phyloP scores from a whole-genome alignment of 1,284 basidiomycete species.

The Wallemia ichthyophaga region DNA sequence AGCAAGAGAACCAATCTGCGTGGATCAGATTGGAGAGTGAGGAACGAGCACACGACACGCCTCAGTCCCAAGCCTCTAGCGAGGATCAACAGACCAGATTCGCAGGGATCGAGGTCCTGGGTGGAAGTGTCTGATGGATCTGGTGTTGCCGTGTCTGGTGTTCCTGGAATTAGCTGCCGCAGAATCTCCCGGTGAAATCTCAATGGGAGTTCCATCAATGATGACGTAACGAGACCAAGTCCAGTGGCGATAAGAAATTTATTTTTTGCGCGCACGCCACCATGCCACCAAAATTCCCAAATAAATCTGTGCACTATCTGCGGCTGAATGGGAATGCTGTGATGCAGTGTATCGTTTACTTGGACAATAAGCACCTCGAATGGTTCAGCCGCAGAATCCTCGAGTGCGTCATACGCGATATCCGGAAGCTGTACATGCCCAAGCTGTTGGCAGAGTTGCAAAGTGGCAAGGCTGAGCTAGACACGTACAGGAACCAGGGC shows the following conservation, averaged over 20 bases:
- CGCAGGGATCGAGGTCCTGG: not conserved
- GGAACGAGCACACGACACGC: constrained; percentile 45
- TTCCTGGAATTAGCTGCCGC: not conserved
- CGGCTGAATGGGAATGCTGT: not conserved
- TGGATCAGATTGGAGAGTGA: constrained; percentile 75
- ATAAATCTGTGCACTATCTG: not conserved
- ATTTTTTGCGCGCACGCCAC: no score
- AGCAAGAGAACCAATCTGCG: constrained; percentile 57
- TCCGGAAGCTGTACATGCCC: not conserved
- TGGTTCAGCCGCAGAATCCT: not conserved
- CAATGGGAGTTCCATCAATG: not conserved
- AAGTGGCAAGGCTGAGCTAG: not conserved
- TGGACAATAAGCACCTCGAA: not conserved
- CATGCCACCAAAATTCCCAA: not conserved
- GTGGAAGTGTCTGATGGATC: not conserved
- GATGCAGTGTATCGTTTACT: not conserved
- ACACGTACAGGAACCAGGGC: not conserved
- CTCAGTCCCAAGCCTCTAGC: constrained; percentile 64
- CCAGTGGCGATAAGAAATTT: not conserved
- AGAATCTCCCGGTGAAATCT: not conserved
- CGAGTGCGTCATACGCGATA: not conserved
- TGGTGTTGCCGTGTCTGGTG: not conserved
- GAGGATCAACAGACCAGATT: constrained; percentile 46
- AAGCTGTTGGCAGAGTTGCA: not conserved
- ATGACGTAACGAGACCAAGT: not conserved